Conservation (phyloP, 495 filamentous ascomycete genomes). For the Penicillium samsonianum region DNA sequence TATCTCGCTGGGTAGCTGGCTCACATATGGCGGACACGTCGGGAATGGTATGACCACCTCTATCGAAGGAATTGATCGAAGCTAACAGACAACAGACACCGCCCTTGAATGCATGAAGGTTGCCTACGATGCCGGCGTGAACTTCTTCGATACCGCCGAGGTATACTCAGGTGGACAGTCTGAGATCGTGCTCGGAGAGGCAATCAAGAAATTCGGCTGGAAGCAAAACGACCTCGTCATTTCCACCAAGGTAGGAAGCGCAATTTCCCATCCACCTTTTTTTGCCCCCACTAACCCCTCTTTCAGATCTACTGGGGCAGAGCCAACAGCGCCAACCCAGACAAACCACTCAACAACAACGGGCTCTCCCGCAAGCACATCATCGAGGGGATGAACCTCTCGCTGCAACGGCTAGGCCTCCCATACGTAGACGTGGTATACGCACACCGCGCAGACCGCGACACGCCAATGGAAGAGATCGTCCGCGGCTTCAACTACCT, state of each 20-base stretch:
- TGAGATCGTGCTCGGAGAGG: conserved; percentile 73
- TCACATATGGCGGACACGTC: conserved; percentile 78
- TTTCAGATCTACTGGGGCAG: conserved; percentile 67
- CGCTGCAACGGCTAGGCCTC: conserved; percentile 68
- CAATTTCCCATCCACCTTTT: background rate
- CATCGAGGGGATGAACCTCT: conserved; percentile 66
- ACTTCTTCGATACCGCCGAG: conserved; percentile 65
- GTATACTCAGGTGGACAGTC: conserved; percentile 59
- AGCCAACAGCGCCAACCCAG: conserved; percentile 58
- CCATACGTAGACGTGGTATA: conserved; percentile 77
- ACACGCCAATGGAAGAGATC: conserved; percentile 84
- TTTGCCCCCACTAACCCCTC: background rate
- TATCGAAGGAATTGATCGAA: background rate
- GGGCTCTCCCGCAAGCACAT: conserved; percentile 85
- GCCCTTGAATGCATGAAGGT: conserved; percentile 70
- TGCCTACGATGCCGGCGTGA: conserved; percentile 74
- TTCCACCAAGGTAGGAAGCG: conserved; percentile 67
- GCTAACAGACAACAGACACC: conserved; percentile 48
- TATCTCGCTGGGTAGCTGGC: conserved; percentile 73
- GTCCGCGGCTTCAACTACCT: conserved; percentile 83
- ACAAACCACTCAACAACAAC: conserved; percentile 69
- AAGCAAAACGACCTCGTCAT: conserved; percentile 81
- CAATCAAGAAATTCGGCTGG: conserved; percentile 62
- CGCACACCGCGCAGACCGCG: conserved; percentile 79
- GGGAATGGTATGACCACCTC: conserved; percentile 55